A percentile compares a stretch with the other conserved stretches of the same genome.
These are phyloP conservation scores for Helminthosporium solani DNA, from an alignment of 2,329 filamentous ascomycete species.

Conservation along the genomic window DNA sequence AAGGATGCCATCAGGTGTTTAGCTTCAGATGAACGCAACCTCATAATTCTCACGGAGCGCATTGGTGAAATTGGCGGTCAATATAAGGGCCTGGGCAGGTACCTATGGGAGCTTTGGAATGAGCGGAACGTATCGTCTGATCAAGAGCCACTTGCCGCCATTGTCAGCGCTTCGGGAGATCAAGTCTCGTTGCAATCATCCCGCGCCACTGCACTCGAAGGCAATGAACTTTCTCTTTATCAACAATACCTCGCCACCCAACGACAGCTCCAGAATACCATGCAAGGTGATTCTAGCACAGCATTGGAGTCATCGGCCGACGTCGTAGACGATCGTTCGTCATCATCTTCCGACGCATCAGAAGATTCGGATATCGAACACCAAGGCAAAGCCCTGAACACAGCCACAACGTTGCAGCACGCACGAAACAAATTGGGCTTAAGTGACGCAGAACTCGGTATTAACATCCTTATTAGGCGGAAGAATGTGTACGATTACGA, in stretches of 20 bases:
- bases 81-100: constrained; percentile 60
- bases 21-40: constrained; percentile 73
- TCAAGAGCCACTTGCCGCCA: constrained; percentile 46
- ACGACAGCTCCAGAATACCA: constrained; percentile 78
- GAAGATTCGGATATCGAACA: constrained; percentile 88
- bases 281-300: constrained; percentile 64
- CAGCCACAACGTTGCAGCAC: constrained; percentile 81
- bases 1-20: constrained; percentile 74
- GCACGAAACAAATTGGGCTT: constrained; percentile 76
- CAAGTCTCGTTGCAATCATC: constrained; percentile 30
- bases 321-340: constrained; percentile 78
- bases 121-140: constrained; percentile 22
- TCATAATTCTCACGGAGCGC: constrained; percentile 84
- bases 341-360: constrained; percentile 80
- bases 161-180: constrained; percentile 65
- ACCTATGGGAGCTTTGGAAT: constrained; percentile 65
- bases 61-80: constrained; percentile 47
- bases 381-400: constrained; percentile 87
- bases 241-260: constrained; percentile 92
- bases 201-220: constrained; percentile 66
- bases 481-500: constrained; percentile 94
- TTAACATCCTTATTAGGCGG: constrained; percentile 85
- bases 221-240: constrained; percentile 76
- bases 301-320: constrained; percentile 70
- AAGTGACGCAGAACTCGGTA: constrained; percentile 85